Base-by-base conservation (phyloP, 2,329 filamentous ascomycete species). In the Clonostachys byssicola region DNA sequence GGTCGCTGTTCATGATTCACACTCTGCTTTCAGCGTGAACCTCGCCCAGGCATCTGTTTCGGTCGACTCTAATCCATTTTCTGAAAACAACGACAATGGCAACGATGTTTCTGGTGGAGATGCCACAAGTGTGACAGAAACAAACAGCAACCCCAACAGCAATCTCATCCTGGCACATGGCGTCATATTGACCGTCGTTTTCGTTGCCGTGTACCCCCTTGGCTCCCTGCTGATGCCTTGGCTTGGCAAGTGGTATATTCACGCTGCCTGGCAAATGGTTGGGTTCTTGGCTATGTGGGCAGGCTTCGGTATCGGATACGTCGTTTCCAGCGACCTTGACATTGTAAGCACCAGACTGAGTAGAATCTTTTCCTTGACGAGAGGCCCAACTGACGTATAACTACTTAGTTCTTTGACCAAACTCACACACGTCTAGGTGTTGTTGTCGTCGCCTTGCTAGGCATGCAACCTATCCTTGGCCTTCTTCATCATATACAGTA, bases 221-320 rank as follows among this genome's bases (percentile, higher is more conserved):
- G 83, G 81, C 6, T 72, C 82, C 9, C 64, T 81, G 5, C 59
- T 83, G 39, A 84, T 86, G 75, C 79, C 81, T 4, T 51, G 84
- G 5, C 51, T 83, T 6, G 74, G 77, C 40, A 77, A 71, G 42
- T 84, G 76, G 76, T 58, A 74, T 45, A 53, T 81, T n/a, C 83
- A 87, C 56, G 78, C 71, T 7, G 63, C 63, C 12, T 75, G 78
- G 63, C 83, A 87, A 60, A 54, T 70, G 3, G 47, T 83, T 13
- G 68, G 72, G 41, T 78, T 82, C 57, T 49, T 77, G 14, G 63
- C 73, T 38, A 81, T 85, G 75, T 82, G 83, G 71, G 74, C 67
- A 12, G 81, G 77, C 13, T 80, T 86, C 46, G 81, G 67, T 4
- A 54, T 85, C 13, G 83, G 83, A n/a, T 66, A 82, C 33, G 66